Evolutionary conservation across 129 eudicot genomes (phyloP).

Genomic region (Artemisia argyi): DNA sequence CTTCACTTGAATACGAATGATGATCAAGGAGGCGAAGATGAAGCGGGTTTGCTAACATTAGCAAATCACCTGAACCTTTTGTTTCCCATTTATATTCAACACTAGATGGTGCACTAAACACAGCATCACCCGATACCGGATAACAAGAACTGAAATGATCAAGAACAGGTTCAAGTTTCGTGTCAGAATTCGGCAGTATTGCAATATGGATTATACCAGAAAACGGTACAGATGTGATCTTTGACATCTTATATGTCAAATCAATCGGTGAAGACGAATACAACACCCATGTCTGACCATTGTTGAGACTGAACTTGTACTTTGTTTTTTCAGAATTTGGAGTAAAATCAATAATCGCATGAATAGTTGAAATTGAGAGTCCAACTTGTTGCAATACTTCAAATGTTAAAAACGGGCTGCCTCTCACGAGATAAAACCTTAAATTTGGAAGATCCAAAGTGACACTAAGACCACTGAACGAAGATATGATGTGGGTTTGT

Average conservation of each 20-base stretch:
- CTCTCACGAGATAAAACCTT: slow-evolving; percentile 74
- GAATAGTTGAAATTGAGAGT: slow-evolving; percentile 62
- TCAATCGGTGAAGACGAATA: slow-evolving; percentile 66
- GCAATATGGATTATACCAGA: slow-evolving; percentile 69
- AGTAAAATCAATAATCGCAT: slow-evolving; percentile 56
- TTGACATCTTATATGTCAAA: slow-evolving; percentile 48
- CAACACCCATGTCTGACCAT: slow-evolving; percentile 79
- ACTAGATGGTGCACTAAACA: slow-evolving; percentile 49
- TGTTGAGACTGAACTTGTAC: slow-evolving; percentile 59
- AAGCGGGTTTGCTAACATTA: slow-evolving; percentile 87
- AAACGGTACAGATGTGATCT: slow-evolving; percentile 54
- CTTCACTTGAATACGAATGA: slow-evolving; percentile 26
- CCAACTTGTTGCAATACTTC: slow-evolving; percentile 32
- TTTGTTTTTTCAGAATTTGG: slow-evolving; percentile 54
- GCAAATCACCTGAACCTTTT: slow-evolving; percentile 80
- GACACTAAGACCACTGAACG: slow-evolving; percentile 68
- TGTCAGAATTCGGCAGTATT: slow-evolving; percentile 42
- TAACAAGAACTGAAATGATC: slow-evolving; percentile 82
- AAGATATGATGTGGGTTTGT: slow-evolving; percentile 55
- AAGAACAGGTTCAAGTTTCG: slow-evolving; percentile 44
- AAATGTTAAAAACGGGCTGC: slow-evolving; percentile 81
- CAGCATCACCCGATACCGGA: slow-evolving; percentile 69
- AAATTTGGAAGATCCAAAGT: slow-evolving; percentile 72
- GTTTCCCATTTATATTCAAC: slow-evolving; percentile 79
- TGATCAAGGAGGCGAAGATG: slow-evolving; percentile 59